phyloP scores from a whole-genome alignment of 2,329 filamentous ascomycete species.

The Stachybotrys echinatus region DNA sequence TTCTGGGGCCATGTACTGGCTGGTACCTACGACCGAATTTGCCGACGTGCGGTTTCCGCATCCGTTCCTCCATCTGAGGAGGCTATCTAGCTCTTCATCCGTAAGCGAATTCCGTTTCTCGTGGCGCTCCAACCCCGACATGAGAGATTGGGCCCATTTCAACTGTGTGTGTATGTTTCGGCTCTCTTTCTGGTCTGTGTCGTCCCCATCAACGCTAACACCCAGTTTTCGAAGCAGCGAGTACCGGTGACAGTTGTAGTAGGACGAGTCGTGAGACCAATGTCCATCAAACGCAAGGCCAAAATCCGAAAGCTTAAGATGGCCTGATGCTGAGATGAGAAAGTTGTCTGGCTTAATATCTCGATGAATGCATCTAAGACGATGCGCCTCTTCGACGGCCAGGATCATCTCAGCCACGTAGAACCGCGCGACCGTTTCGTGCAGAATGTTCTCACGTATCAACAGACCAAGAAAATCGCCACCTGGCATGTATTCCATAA shows the following conservation, averaged over 20 bases:
- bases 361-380: slow-evolving; percentile 84
- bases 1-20: slow-evolving; percentile 97
- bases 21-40: slow-evolving; percentile 85
- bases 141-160: slow-evolving; percentile 23
- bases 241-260: slow-evolving; percentile 80
- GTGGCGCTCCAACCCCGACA: slow-evolving; percentile 24
- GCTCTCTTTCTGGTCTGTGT: slow-evolving; percentile 57
- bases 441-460: slow-evolving; percentile 77
- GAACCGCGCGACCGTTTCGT: slow-evolving; percentile 73
- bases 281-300: slow-evolving; percentile 92
- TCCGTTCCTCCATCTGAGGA: slow-evolving; percentile 66
- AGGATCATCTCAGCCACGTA: slow-evolving; percentile 96
- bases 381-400: slow-evolving; percentile 88
- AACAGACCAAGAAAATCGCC: slow-evolving; percentile 88
- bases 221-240: slow-evolving; percentile 71
- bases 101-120: slow-evolving; percentile 20
- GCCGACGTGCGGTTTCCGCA: slow-evolving; percentile 68
- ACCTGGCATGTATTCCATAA: slow-evolving; percentile 98
- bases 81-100: slow-evolving; percentile 24
- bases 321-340: slow-evolving; percentile 78
- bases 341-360: slow-evolving; percentile 99
- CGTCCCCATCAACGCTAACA: slow-evolving; percentile 68
- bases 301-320: slow-evolving; percentile 95
- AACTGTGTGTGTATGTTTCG: slow-evolving; percentile 28
- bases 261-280: slow-evolving; percentile 86